Evolutionary conservation across 805 yeast species (phyloP).

Genomic region (Suhomyces prunicola): DNA sequence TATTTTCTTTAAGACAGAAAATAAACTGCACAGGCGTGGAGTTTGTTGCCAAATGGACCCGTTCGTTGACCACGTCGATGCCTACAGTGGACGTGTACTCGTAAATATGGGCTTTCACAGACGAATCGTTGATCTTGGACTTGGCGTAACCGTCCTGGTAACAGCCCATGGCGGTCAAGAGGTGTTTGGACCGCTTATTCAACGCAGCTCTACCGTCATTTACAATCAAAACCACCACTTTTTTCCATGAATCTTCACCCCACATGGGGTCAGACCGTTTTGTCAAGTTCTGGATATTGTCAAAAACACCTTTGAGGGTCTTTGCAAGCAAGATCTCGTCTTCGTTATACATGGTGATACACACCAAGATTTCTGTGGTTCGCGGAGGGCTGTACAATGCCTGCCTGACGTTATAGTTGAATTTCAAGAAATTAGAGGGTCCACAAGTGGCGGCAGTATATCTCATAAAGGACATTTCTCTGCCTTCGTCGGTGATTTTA

Average conservation of each 20-base stretch:
- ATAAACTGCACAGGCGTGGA: conserved; percentile 80
- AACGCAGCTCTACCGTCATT: conserved; percentile 90
- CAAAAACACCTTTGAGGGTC: conserved; percentile 66
- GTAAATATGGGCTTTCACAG: conserved; percentile 83
- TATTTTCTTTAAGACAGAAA: conserved; percentile 86
- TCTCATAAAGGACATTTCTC: conserved; percentile 82
- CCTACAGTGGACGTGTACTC: conserved; percentile 94
- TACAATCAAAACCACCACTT: conserved; percentile 82
- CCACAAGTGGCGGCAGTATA: conserved; percentile 94
- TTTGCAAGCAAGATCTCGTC: conserved; percentile 60
- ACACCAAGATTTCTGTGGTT: conserved; percentile 69
- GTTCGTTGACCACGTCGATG: conserved; percentile 62
- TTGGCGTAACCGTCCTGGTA: conserved; percentile 96
- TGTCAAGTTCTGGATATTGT: conserved; percentile 73
- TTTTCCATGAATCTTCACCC: conserved; percentile 97
- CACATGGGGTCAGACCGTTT: conserved; percentile 67
- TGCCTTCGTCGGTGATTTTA: conserved; percentile 35
- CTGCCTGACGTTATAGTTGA: conserved; percentile 80
- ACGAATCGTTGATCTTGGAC: conserved; percentile 76
- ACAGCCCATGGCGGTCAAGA: conserved; percentile 82
- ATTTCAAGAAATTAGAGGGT: conserved; percentile 62
- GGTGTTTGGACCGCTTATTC: conserved; percentile 71
- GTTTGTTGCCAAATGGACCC: conserved; percentile 66
- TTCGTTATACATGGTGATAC: conserved; percentile 66
- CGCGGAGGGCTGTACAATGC: conserved; percentile 74